Base-by-base conservation (phyloP, 164 flowering plant species). In the Nymphaea colorata region DNA sequence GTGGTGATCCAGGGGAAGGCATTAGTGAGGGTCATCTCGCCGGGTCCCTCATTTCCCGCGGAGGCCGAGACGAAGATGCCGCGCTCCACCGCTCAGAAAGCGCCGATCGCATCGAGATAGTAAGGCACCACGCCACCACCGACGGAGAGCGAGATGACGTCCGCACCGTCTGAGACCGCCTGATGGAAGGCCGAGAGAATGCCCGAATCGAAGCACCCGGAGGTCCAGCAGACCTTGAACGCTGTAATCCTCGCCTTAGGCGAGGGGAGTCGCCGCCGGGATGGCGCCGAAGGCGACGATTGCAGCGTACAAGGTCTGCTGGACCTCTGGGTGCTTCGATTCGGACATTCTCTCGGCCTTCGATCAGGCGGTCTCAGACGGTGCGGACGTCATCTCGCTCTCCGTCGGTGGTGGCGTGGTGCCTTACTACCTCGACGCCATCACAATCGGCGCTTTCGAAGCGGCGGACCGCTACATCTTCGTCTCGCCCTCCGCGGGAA, bases 41-140 rank as follows among this genome's bases (percentile, higher is more conserved):
- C 75, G 0, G 96, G 94, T 3, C 96, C 96, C 1, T 84, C 92
- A 70, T 90, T 90, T 2, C 96, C 94, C 7, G 87, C 96, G 0
- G 96, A 88, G 0, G 94, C 80, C 0, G 94, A 73, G 1, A 90
- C 90, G 42, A 90, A 88, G 3, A 89, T 25, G 36, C 36, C 36
- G 36, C 36, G 1, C n/a, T 25, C 36, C 36, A 25, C 36, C 36
- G 36, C 36, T 25, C 3, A 85, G 93, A 61, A 78, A 91, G 0
- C 95, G 17, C 3, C 95, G 43, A 91, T 87, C 2, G 91, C 90
- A 43, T 89, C 97, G 25, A 87, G 89, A 59, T 89, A 55, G 16
- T 55, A 55, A 55, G 59, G 59, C 59, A 55, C 59, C 10, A 8
- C 10, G 1, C 59, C 59, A 10, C 59, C 59, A 16, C 59, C 59